A percentile compares a stretch with the other conserved stretches of the same genome.
phyloP scores from a whole-genome alignment of 139 green algal species.

The Chlorella vulgaris region DNA sequence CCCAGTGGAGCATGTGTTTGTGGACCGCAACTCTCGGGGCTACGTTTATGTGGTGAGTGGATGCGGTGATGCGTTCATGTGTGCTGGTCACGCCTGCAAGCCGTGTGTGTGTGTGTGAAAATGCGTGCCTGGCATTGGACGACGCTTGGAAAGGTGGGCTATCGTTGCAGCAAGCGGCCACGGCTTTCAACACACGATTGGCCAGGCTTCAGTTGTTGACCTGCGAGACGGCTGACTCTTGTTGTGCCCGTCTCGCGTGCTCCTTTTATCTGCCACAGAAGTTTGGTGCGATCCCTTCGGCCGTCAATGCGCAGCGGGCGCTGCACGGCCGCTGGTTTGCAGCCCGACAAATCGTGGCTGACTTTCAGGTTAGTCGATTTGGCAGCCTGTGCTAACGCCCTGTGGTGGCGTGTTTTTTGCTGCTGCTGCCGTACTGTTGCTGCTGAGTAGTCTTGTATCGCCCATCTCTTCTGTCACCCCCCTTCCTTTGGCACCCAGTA shows the following conservation, averaged over 20 bases:
- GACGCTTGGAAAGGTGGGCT: not conserved
- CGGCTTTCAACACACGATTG: not conserved
- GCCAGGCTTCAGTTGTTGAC: not conserved
- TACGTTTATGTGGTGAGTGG: constrained; percentile 86
- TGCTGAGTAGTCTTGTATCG: not conserved
- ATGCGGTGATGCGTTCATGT: not conserved
- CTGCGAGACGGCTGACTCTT: not conserved
- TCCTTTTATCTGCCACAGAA: constrained; percentile 43
- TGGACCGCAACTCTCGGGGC: constrained; percentile 81
- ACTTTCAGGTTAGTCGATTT: constrained; percentile 81
- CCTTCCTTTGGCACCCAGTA: too few species aligned
- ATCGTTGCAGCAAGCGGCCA: not conserved
- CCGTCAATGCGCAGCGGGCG: constrained; percentile 70
- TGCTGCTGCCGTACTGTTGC: too few species aligned
- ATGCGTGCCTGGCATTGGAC: not conserved
- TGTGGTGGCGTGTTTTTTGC: not conserved
- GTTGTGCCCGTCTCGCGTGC: not conserved
- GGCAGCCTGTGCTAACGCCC: not conserved
- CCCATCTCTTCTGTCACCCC: not conserved
- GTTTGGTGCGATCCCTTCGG: constrained; percentile 64
- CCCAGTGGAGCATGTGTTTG: constrained; percentile 75
- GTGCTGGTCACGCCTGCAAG: too few species aligned
- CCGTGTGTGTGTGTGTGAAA: too few species aligned
- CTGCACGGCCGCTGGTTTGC: constrained; percentile 93
- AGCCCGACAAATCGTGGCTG: constrained; percentile 76